Conservation (phyloP, 108 stramenopile species). For the Parietichytrium sp. region DNA sequence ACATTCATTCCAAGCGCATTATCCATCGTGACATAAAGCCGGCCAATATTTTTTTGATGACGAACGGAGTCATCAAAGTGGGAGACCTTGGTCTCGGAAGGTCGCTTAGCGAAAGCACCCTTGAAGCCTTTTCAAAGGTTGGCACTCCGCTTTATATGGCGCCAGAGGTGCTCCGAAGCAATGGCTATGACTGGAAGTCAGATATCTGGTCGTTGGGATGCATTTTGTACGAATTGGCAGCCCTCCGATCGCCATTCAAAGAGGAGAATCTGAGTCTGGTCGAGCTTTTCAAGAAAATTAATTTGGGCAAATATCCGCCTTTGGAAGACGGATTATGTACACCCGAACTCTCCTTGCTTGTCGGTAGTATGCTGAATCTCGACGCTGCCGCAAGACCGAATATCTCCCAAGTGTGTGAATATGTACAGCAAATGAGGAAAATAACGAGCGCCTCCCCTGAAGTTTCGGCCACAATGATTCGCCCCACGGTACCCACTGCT, state of each 20-base stretch:
- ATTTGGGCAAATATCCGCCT: constrained; percentile 51
- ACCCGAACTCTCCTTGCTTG: constrained; percentile 46
- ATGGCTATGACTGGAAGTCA: constrained; percentile 64
- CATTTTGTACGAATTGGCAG: constrained; percentile 68
- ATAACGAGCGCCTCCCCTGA: too few relatives aligned
- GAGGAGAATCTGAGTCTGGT: constrained; percentile 51
- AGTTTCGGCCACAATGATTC: too few relatives aligned
- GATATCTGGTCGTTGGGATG: constrained; percentile 69
- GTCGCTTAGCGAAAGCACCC: constrained; percentile 39
- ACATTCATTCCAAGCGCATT: constrained; percentile 55
- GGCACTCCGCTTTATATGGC: constrained; percentile 59
- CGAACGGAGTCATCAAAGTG: constrained; percentile 59
- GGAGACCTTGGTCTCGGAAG: constrained; percentile 56
- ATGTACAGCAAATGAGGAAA: not conserved
- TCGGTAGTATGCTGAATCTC: not conserved
- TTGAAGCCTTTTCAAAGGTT: constrained; percentile 48
- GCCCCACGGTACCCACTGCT: too few relatives aligned
- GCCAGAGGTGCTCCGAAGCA: constrained; percentile 62
- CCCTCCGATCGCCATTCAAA: constrained; percentile 64
- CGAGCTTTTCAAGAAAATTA: constrained; percentile 62
- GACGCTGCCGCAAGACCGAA: not conserved
- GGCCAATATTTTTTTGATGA: constrained; percentile 58
- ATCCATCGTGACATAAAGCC: constrained; percentile 63
- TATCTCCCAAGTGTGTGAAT: not conserved
- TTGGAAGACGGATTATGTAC: constrained; percentile 46